Base-by-base conservation (phyloP, 192 early-diverging fungal species). In the Coemansia sp. region DNA sequence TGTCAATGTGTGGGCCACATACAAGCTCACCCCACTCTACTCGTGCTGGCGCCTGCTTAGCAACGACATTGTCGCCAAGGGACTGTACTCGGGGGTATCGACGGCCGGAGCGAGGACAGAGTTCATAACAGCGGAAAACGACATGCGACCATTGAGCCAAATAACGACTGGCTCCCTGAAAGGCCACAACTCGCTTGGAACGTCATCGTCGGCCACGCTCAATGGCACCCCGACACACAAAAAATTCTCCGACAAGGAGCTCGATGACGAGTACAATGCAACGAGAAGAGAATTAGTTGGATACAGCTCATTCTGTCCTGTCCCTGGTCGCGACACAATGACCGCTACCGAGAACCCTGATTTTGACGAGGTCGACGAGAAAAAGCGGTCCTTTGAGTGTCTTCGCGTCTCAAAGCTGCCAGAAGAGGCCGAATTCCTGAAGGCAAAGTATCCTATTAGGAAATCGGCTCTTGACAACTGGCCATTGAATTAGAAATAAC, bases 291-390 rank as follows among this genome's bases (percentile, higher is more conserved):
- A 68, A 11, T 68, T 53, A 11, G 61, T 62, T 14, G 72, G 72
- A 11, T 72, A 70, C 48, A 75, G 73, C 67, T 81, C 78, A 48
- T 81, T 81, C 61, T 67, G 63, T n/a, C 78, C 78, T 2, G 56
- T 81, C 5, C 69, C 70, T 11, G 38, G 41, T 48, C 70, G 64
- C 56, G 65, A 66, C 38, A 66, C 70, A 6, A 39, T 54, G 40
- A 37, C 56, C 16, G 17, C 40, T 56, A 13, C 51, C 48, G 14
- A 81, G 14, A 64, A 68, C 38, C 20, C 7, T 22, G 25, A 59
- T 19, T 6, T 16, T 41, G 57, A 53, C 7, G 20, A 59, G n/a
- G 16, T 11, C 57, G 57, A 48, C 63, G 42, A 49, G 49, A 12
- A 72, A 67, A 66, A 61, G 7, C 70, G 69, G 20, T 81, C 78